These are phyloP conservation scores for Xylariaceae sp. DNA, from an alignment of 2,329 filamentous ascomycete genomes.

Conservation along the genomic window DNA sequence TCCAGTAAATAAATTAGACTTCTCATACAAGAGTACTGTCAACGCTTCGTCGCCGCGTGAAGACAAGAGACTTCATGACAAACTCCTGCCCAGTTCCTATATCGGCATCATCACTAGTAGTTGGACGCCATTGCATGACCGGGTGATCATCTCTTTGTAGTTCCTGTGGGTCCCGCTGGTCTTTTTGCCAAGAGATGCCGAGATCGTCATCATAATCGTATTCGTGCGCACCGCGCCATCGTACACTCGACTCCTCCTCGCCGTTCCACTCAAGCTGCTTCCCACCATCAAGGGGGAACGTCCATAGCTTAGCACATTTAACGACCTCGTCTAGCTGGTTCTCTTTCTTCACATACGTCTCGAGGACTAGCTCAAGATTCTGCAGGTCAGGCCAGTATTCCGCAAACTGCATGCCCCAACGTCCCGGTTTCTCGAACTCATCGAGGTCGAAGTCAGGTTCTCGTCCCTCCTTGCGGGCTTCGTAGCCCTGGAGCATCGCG, in stretches of 20 bases:
- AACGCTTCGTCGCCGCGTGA: neutral
- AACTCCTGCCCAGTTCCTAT: neutral
- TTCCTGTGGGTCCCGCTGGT: neutral
- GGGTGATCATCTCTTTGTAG: neutral
- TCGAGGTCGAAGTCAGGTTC: conserved; percentile 38
- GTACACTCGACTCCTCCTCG: conserved; percentile 20
- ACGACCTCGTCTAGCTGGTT: conserved; percentile 35
- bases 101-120: neutral
- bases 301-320: conserved; percentile 39
- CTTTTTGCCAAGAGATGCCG: conserved; percentile 10
- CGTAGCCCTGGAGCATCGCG: conserved; percentile 36
- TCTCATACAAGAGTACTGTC: no score
- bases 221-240: conserved; percentile 33
- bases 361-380: conserved; percentile 36
- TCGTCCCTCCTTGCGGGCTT: conserved; percentile 33
- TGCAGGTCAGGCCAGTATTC: conserved; percentile 38
- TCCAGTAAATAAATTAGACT: no score
- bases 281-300: conserved; percentile 32
- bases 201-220: conserved; percentile 30
- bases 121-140: conserved; percentile 25
- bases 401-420: conserved; percentile 37
- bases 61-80: neutral
- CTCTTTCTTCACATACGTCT: conserved; percentile 36
- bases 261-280: conserved; percentile 35
- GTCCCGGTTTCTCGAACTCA: conserved; percentile 33